phyloP scores from a whole-genome alignment of 139 green algal genomes.

The Spirogloea muscicola region DNA sequence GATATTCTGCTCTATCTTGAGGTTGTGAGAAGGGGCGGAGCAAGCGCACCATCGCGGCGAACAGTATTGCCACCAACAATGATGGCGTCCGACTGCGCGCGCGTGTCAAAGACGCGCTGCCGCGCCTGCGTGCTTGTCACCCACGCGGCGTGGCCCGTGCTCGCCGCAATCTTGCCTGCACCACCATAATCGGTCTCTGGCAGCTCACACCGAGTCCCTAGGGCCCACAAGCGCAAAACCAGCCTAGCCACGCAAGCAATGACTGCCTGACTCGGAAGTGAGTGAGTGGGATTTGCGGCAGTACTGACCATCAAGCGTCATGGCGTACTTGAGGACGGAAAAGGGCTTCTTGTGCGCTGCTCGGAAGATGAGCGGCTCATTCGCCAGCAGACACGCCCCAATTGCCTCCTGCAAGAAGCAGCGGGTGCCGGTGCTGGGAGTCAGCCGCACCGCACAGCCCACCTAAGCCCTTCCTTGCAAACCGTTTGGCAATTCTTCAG shows the following conservation, averaged over 20 bases:
- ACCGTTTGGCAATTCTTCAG: neutral
- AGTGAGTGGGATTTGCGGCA: too few species aligned
- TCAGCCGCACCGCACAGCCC: neutral
- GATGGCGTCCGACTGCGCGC: constrained; percentile 76
- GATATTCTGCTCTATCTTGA: too few species aligned
- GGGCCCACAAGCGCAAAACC: neutral
- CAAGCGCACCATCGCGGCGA: constrained; percentile 69
- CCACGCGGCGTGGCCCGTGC: constrained; percentile 87
- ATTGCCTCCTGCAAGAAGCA: constrained; percentile 42
- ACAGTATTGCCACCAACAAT: constrained; percentile 93
- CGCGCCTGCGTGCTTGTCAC: constrained; percentile 70
- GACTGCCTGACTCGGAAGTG: too few species aligned
- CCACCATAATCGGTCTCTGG: neutral
- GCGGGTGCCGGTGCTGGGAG: neutral
- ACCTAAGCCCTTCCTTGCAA: neutral
- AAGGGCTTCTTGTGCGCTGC: constrained; percentile 68
- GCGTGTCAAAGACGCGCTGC: constrained; percentile 73
- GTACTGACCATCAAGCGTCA: constrained; percentile 92
- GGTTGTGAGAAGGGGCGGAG: too few species aligned
- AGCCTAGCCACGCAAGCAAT: constrained; percentile 1
- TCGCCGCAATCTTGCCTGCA: constrained; percentile 86
- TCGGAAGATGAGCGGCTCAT: constrained; percentile 82
- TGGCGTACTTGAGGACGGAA: constrained; percentile 93
- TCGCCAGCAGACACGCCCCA: constrained; percentile 65
- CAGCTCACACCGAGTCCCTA: neutral